A percentile compares a stretch with the other conserved stretches of the same genome.
Evolutionary conservation across 2,329 filamentous ascomycete genomes (phyloP).

Genomic region (Beauveria pseudobassiana): DNA sequence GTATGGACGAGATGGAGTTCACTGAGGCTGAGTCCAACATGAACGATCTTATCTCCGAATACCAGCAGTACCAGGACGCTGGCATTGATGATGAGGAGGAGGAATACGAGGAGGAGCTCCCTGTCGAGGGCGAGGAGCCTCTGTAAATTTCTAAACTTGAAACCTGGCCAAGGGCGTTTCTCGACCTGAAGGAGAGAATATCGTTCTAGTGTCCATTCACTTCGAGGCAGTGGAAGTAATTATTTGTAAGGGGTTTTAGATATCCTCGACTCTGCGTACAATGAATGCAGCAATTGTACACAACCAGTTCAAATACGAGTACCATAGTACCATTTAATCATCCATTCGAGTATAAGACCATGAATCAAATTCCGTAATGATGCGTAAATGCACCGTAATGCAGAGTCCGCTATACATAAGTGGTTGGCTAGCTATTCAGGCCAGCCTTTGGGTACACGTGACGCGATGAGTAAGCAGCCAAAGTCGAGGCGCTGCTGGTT

Average conservation of each 20-base stretch:
- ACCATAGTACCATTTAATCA: constrained; percentile 21
- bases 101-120: constrained; percentile 25
- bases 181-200: not conserved
- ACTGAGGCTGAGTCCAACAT: constrained; percentile 99
- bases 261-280: constrained; percentile 31
- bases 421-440: not conserved
- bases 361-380: not conserved
- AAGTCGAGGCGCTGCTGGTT: constrained; percentile 12
- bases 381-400: not conserved
- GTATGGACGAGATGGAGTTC: constrained; percentile 99
- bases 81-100: constrained; percentile 90
- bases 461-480: constrained; percentile 27
- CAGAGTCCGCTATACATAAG: not conserved
- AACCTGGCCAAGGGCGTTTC: constrained; percentile 5
- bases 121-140: constrained; percentile 60
- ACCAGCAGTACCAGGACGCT: constrained; percentile 99
- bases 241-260: constrained; percentile 28
- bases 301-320: constrained; percentile 23
- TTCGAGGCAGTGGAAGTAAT: constrained; percentile 24
- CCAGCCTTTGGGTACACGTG: constrained; percentile 18
- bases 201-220: constrained; percentile 14
- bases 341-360: not conserved
- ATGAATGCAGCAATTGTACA: constrained; percentile 24
- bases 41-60: constrained; percentile 99
- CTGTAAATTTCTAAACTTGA: constrained; percentile 21